A percentile compares a stretch with the other conserved stretches of the same genome.
These are phyloP conservation scores for Coemansia sp. DNA, from an alignment of 192 early-diverging fungal species.

Conservation along the genomic window DNA sequence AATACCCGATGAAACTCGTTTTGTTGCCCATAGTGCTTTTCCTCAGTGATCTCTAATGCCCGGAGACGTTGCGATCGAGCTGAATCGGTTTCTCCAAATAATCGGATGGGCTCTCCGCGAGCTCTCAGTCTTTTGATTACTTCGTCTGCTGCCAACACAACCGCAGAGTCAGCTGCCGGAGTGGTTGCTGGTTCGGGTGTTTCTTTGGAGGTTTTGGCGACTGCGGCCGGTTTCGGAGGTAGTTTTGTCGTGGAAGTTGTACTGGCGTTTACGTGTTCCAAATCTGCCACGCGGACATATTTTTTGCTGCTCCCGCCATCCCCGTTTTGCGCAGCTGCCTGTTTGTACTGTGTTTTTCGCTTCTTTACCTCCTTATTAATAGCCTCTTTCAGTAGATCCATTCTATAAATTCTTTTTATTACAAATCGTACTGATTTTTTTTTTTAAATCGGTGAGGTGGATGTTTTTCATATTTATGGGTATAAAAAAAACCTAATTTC, in stretches of 20 bases:
- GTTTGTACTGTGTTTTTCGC: constrained; percentile 58
- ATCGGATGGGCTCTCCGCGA: constrained; percentile 81
- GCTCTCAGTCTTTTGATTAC: constrained; percentile 78
- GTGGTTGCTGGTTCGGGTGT: too few species aligned
- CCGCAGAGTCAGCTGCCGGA: too few species aligned
- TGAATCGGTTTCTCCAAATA: constrained; percentile 87
- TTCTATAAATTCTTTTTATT: constrained; percentile 12
- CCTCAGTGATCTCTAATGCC: constrained; percentile 77
- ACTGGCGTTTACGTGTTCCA: constrained; percentile 49
- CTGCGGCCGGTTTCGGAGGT: too few species aligned
- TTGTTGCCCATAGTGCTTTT: constrained; percentile 76
- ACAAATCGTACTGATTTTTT: too few species aligned
- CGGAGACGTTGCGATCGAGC: constrained; percentile 78
- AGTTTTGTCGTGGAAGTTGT: too few species aligned
- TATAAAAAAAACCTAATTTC: too few species aligned
- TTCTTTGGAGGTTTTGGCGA: too few species aligned
- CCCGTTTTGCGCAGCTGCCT: constrained; percentile 26
- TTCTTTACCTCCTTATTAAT: constrained; percentile 64
- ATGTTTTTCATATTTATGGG: too few species aligned
- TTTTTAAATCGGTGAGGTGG: too few species aligned
- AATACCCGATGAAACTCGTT: constrained; percentile 89
- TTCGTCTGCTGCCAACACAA: constrained; percentile 57
- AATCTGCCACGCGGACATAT: constrained; percentile 80
- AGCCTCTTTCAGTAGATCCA: constrained; percentile 68
- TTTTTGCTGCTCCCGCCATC: constrained; percentile 55